A percentile compares a stretch with the other conserved stretches of the same genome.
phyloP scores from a whole-genome alignment of 768 basidiomycete species.

The Agaricus subrufescens region DNA sequence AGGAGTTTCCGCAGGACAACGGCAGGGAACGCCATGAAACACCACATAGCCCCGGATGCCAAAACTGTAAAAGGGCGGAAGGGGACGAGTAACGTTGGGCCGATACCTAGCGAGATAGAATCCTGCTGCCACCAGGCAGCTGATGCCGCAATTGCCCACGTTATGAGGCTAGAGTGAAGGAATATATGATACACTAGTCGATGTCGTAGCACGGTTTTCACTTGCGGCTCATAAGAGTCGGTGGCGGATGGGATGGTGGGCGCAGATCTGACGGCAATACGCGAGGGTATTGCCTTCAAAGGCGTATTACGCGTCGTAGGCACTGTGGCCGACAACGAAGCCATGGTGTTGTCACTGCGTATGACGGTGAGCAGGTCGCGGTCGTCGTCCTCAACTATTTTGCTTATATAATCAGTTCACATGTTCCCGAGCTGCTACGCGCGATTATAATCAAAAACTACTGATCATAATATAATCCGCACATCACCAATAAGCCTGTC shows the following conservation, averaged over 20 bases:
- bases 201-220: slow-evolving; percentile 56
- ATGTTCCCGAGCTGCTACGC: neutral
- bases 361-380: neutral
- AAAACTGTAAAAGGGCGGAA: slow-evolving; percentile 41
- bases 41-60: slow-evolving; percentile 42
- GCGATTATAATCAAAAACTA: too few relatives aligned
- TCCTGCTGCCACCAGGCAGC: slow-evolving; percentile 44
- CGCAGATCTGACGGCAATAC: slow-evolving; percentile 41
- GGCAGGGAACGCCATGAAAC: slow-evolving; percentile 48
- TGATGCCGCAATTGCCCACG: slow-evolving; percentile 35
- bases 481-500: too few relatives aligned
- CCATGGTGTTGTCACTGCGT: neutral
- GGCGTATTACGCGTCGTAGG: slow-evolving; percentile 20
- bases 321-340: neutral
- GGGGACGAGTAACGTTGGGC: slow-evolving; percentile 28
- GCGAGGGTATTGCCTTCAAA: slow-evolving; percentile 45
- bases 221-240: slow-evolving; percentile 60
- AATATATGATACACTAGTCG: slow-evolving; percentile 53
- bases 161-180: slow-evolving; percentile 41
- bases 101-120: slow-evolving; percentile 21
- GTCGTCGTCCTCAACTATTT: neutral
- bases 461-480: too few relatives aligned
- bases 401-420: neutral
- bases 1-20: slow-evolving; percentile 54
- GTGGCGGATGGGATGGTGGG: slow-evolving; percentile 53